Conservation (phyloP, 257 asterid species). For the Nicotiana noctiflora region DNA sequence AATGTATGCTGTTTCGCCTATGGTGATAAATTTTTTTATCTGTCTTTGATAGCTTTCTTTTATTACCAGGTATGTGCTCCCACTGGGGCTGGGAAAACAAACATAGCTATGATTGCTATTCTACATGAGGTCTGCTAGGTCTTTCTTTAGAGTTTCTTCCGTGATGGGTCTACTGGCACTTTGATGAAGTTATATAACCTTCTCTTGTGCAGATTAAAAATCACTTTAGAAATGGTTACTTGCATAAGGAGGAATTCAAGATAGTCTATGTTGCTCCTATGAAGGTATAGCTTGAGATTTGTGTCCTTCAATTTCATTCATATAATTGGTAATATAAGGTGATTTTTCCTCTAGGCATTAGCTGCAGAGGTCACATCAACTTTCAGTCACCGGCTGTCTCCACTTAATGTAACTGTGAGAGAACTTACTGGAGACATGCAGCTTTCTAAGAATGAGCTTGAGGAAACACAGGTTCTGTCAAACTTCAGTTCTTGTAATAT, state of each 20-base stretch:
- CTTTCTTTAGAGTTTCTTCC: slow-evolving; percentile 8
- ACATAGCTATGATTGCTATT: slow-evolving; percentile 90
- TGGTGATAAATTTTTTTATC: slow-evolving; percentile 17
- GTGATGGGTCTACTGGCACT: slow-evolving; percentile 7
- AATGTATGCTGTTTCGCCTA: neutral
- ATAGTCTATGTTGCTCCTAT: slow-evolving; percentile 98
- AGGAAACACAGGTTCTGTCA: slow-evolving; percentile 79
- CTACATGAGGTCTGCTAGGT: slow-evolving; percentile 70
- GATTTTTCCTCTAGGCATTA: slow-evolving; percentile 50
- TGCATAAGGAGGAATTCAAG: slow-evolving; percentile 95
- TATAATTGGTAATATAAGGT: neutral
- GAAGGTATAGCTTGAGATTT: slow-evolving; percentile 55
- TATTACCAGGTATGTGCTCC: slow-evolving; percentile 91
- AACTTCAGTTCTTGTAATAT: slow-evolving; percentile 39
- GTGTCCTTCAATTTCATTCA: slow-evolving; percentile 3
- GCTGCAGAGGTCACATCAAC: slow-evolving; percentile 98
- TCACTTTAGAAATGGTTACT: slow-evolving; percentile 89
- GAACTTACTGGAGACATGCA: slow-evolving; percentile 99
- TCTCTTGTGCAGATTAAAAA: slow-evolving; percentile 56
- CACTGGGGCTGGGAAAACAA: slow-evolving; percentile 98
- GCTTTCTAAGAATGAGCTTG: slow-evolving; percentile 81
- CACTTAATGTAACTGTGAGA: slow-evolving; percentile 74
- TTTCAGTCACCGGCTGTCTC: slow-evolving; percentile 82
- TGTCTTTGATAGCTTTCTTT: slow-evolving; percentile 21
- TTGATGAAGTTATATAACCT: slow-evolving; percentile 6